Evolutionary conservation across 441 rosid species (phyloP).

Genomic region (Iberis amara): DNA sequence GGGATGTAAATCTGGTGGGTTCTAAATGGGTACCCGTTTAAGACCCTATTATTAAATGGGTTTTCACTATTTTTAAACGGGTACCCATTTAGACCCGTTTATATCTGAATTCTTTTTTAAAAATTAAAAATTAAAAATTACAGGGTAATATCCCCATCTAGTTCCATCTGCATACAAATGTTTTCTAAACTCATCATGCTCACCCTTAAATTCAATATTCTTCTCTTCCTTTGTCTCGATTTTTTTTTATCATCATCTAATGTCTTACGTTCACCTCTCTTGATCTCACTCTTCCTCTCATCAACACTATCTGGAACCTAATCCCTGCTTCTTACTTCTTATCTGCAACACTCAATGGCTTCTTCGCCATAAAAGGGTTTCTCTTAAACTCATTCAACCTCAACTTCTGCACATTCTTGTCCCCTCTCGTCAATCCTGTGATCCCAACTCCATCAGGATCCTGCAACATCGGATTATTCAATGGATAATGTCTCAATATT

Average conservation of each 20-base stretch:
- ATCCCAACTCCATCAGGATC: slow-evolving; percentile 82
- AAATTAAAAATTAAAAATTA: no score
- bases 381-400: slow-evolving; percentile 56
- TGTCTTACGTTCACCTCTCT: slow-evolving; percentile 55
- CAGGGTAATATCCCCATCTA: slow-evolving; percentile 90
- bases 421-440: slow-evolving; percentile 69
- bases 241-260: slow-evolving; percentile 34
- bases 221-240: slow-evolving; percentile 20
- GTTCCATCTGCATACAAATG: slow-evolving; percentile 83
- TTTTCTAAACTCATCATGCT: slow-evolving; percentile 39
- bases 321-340: slow-evolving; percentile 16
- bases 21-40: no score
- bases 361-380: slow-evolving; percentile 51
- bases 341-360: slow-evolving; percentile 44
- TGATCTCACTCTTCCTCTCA: slow-evolving; percentile 31
- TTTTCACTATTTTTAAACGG: no score
- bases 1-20: no score
- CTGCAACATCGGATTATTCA: slow-evolving; percentile 75
- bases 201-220: slow-evolving; percentile 23
- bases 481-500: slow-evolving; percentile 71
- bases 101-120: no score
- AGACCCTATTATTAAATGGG: no score
- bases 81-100: no score
- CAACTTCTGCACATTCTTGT: slow-evolving; percentile 63
- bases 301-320: slow-evolving; percentile 26